These are phyloP conservation scores for Breviolum minutum DNA, from an alignment of 73 alveolate genomes.

Conservation along the genomic window DNA sequence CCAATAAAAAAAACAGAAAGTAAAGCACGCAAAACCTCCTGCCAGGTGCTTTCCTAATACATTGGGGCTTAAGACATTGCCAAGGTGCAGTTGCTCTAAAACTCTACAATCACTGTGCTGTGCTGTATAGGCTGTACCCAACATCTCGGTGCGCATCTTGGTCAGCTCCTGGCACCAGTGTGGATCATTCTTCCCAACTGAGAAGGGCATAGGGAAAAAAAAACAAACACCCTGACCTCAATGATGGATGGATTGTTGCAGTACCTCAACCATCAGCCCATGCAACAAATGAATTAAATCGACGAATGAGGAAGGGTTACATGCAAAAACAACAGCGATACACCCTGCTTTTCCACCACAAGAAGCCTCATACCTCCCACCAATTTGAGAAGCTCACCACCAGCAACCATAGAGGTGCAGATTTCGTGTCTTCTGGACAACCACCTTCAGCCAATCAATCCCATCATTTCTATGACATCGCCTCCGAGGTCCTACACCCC, in stretches of 20 bases:
- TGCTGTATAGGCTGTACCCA: slow-evolving; percentile 83
- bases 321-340: not conserved
- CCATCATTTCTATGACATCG: no score
- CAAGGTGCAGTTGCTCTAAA: slow-evolving; percentile 61
- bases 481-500: not conserved
- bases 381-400: slow-evolving; percentile 24
- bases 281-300: not conserved
- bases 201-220: not conserved
- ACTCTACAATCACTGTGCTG: slow-evolving; percentile 92
- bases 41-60: no score
- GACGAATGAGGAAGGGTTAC: not conserved
- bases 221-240: not conserved
- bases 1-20: no score
- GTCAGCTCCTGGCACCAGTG: slow-evolving; percentile 21
- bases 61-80: not conserved
- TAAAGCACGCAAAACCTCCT: no score
- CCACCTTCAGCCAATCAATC: slow-evolving; percentile 17
- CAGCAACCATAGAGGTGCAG: slow-evolving; percentile 86
- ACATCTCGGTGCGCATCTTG: slow-evolving; percentile 86
- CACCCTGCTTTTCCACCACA: not conserved
- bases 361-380: not conserved
- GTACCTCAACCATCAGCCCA: not conserved
- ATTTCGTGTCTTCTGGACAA: slow-evolving; percentile 68
- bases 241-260: slow-evolving; percentile 93
- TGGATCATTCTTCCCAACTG: not conserved